A percentile compares a stretch with the other conserved stretches of the same genome.
These are phyloP conservation scores for Ostreobium quekettii DNA, from an alignment of 139 green algal genomes.

Conservation along the genomic window DNA sequence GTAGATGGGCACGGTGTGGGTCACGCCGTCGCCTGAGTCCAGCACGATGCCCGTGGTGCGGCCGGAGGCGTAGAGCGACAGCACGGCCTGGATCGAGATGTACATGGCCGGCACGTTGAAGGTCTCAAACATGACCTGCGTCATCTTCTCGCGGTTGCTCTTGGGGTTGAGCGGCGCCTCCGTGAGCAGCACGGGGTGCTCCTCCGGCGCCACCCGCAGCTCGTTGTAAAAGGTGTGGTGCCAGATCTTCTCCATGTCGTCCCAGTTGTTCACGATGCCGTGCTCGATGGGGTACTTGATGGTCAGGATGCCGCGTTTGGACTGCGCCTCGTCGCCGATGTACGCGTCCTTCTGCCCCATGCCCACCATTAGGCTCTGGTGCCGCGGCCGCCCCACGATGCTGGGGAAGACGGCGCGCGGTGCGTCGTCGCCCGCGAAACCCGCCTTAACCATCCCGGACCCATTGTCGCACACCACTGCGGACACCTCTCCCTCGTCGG, in stretches of 20 bases:
- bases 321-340: slow-evolving; percentile 95
- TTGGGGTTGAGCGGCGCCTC: slow-evolving; percentile 58
- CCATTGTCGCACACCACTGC: slow-evolving; percentile 98
- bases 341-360: slow-evolving; percentile 87
- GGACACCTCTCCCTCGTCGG: slow-evolving; percentile 75
- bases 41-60: slow-evolving; percentile 98
- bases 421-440: slow-evolving; percentile 95
- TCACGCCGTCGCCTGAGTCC: slow-evolving; percentile 93
- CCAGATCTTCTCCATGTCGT: slow-evolving; percentile 99
- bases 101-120: slow-evolving; percentile 98
- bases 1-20: slow-evolving; percentile 97
- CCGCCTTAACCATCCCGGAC: slow-evolving; percentile 95
- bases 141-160: slow-evolving; percentile 56
- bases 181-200: slow-evolving; percentile 79
- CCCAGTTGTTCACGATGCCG: slow-evolving; percentile 97
- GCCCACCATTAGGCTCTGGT: slow-evolving; percentile 90
- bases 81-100: slow-evolving; percentile 91
- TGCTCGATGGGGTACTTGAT: slow-evolving; percentile 98
- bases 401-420: slow-evolving; percentile 91
- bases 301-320: slow-evolving; percentile 93
- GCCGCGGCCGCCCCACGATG: slow-evolving; percentile 91
- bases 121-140: slow-evolving; percentile 98
- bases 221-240: slow-evolving; percentile 99
- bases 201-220: slow-evolving; percentile 95
- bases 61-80: slow-evolving; percentile 94